Conservation (phyloP, 106 monocot species). For the Narthecium ossifragum region DNA sequence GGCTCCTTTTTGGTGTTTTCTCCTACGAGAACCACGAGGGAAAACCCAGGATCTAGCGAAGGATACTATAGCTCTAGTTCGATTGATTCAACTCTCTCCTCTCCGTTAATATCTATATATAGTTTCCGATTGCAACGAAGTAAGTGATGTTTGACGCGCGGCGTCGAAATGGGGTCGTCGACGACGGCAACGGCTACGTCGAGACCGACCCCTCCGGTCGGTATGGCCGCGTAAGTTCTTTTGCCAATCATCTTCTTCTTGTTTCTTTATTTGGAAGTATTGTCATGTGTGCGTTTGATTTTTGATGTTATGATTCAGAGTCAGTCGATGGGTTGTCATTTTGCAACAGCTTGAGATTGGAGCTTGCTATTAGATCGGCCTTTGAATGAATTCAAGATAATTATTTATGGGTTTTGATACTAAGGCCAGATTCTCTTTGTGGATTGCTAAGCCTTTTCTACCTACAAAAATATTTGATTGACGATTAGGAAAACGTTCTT, state of each 20-base stretch:
- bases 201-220: conserved; percentile 45
- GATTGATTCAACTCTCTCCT: neutral
- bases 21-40: conserved; percentile 84
- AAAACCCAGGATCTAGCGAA: conserved; percentile 62
- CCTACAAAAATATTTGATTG: too few species aligned
- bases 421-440: too few species aligned
- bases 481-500: too few species aligned
- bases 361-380: neutral
- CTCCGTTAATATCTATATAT: neutral
- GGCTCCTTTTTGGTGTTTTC: conserved; percentile 86
- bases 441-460: too few species aligned
- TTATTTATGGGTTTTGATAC: too few species aligned
- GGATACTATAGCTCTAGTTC: too few species aligned
- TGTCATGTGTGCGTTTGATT: too few species aligned
- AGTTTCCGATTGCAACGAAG: neutral
- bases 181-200: conserved; percentile 15
- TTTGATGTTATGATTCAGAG: neutral
- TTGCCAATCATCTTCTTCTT: neutral
- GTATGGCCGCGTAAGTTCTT: conserved; percentile 40
- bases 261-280: neutral
- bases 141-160: conserved; percentile 13
- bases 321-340: neutral
- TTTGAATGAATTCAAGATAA: too few species aligned
- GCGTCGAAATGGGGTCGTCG: neutral
- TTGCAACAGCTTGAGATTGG: neutral